Evolutionary conservation across 2,329 filamentous ascomycete species (phyloP), one percentile per base, ranked within the genome.

Genomic region (Scopulariopsis brevicaulis): DNA sequence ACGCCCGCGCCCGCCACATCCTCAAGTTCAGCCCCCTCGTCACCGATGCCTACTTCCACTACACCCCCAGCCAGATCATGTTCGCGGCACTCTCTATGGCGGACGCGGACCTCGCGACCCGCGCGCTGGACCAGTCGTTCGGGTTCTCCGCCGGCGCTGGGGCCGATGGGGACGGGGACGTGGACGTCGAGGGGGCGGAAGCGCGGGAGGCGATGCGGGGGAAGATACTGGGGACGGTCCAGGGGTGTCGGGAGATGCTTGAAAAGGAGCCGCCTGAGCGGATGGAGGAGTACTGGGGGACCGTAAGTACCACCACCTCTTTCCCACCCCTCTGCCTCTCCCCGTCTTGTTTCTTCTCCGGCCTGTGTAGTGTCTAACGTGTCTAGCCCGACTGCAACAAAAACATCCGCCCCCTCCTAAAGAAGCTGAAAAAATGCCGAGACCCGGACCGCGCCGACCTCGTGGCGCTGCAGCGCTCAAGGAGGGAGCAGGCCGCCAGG

Each of bases 21-120:
- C 81, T 95, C 58, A 90, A 90, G 67, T 87, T 85, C 58, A 88
- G 89, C 59, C 89, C 91, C 0, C 76, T 96, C 55, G 80, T 96
- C 61, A 96, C 93, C 28, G 94, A 99, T 66, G 91, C 84, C n/a
- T 97, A 97, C 74, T 96, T 97, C 73, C 87, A 96, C 71, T 97
- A 89, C 73, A 93, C 93, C 0, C 94, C 94, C 0, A 88, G 89
- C 25, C 94, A 99, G 70, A 96, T 97, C 68, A 92, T 92, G 85
- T 80, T 97, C 60, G 86, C 90, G 0, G 85, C 92, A 0, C 73
- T 96, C 32, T 77, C 86, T 15, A 79, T 95, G 56, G 89, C 86
- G 0, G 93, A 97, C 67, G 73, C 77, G 48, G 81, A 79, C 0
- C 73, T 94, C 35, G 67, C 78, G 2, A 77, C 82, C 46, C 59